These are phyloP conservation scores for Venturia carpophila DNA, from an alignment of 2,329 filamentous ascomycete species.

Conservation along the genomic window DNA sequence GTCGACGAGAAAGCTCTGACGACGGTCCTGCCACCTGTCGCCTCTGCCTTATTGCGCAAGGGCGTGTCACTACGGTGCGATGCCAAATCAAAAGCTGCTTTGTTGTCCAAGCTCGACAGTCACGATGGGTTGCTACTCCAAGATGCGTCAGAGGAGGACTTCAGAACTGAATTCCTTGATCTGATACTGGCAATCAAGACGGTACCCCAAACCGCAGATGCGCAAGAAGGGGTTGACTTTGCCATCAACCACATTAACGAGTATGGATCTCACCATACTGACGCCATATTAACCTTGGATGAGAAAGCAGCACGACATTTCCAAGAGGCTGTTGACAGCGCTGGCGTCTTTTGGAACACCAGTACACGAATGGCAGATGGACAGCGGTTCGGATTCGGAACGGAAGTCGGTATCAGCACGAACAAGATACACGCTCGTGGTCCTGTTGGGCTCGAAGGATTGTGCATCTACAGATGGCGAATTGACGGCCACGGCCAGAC, in stretches of 20 bases:
- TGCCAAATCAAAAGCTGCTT: constrained; percentile 53
- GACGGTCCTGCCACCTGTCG: constrained; percentile 62
- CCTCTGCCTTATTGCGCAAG: constrained; percentile 63
- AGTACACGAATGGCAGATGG: constrained; percentile 92
- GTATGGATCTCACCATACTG: constrained; percentile 90
- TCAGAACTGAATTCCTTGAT: constrained; percentile 80
- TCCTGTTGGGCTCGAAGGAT: constrained; percentile 84
- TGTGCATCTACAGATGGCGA: constrained; percentile 97
- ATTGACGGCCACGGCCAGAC: constrained; percentile 75
- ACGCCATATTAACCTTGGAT: constrained; percentile 73
- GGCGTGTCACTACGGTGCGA: constrained; percentile 84
- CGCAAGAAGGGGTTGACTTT: constrained; percentile 44
- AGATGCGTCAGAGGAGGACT: constrained; percentile 64
- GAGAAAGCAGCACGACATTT: constrained; percentile 66
- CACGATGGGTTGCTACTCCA: constrained; percentile 45
- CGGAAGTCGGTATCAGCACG: constrained; percentile 95
- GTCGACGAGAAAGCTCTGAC: constrained; percentile 65
- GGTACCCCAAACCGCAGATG: constrained; percentile 39
- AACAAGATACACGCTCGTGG: constrained; percentile 97
- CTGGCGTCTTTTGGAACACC: constrained; percentile 95
- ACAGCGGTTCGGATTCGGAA: constrained; percentile 95
- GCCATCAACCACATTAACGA: constrained; percentile 85
- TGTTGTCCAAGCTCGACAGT: constrained; percentile 42
- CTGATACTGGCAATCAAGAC: constrained; percentile 78
- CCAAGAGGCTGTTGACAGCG: constrained; percentile 77